phyloP scores from a whole-genome alignment of 208 protist species.

The Leishmania mexicana region DNA sequence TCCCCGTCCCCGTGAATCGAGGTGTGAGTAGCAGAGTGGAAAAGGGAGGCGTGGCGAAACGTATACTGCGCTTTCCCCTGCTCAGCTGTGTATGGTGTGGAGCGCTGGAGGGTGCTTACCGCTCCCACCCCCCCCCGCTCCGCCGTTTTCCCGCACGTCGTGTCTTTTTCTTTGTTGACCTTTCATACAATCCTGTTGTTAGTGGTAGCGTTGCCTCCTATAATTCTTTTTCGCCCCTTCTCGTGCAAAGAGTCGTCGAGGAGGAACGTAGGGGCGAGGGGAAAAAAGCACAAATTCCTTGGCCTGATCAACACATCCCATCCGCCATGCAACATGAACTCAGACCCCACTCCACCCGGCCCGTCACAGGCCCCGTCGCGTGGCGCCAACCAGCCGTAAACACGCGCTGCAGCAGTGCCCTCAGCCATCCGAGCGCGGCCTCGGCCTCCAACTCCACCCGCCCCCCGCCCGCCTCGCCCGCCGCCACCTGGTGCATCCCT shows the following conservation, averaged over 20 bases:
- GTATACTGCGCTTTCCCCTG: background rate
- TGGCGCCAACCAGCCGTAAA: background rate
- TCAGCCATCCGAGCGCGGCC: background rate
- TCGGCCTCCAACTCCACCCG: background rate
- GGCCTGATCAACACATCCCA: background rate
- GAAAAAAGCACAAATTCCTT: background rate
- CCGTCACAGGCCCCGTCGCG: background rate
- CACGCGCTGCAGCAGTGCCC: background rate
- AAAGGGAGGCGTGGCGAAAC: background rate
- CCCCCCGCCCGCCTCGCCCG: background rate
- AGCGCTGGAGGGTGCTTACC: background rate
- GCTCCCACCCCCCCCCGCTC: background rate
- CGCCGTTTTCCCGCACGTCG: background rate
- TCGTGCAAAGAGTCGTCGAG: background rate
- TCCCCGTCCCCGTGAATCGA: too few relatives aligned
- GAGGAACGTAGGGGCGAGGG: background rate
- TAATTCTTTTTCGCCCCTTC: background rate
- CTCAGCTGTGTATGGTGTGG: background rate
- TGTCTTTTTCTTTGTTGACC: background rate
- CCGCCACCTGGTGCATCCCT: background rate
- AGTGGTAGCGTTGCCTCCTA: background rate
- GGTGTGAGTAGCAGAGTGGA: background rate
- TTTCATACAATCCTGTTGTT: background rate
- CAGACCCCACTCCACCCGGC: background rate
- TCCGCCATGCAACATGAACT: background rate